These are phyloP conservation scores for Trichoderma semiorbis DNA, from an alignment of 2,329 filamentous ascomycete genomes.

Conservation along the genomic window DNA sequence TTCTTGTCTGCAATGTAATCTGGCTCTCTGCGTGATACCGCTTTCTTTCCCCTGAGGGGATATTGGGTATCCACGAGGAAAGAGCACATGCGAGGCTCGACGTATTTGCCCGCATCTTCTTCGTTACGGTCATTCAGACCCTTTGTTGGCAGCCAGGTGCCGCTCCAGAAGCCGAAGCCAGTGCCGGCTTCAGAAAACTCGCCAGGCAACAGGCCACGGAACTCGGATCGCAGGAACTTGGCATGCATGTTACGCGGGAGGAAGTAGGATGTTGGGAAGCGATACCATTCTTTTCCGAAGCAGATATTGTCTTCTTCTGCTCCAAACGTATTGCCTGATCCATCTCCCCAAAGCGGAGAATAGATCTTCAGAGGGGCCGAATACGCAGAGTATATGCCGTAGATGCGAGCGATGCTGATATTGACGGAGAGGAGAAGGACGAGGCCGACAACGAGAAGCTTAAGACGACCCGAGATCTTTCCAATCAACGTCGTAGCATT, in stretches of 20 bases:
- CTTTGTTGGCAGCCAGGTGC: conserved; percentile 75
- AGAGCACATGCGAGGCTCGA: conserved; percentile 68
- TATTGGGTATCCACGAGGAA: conserved; percentile 89
- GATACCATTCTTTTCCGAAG: conserved; percentile 96
- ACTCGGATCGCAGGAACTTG: conserved; percentile 89
- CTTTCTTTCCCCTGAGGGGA: conserved; percentile 45
- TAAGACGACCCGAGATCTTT: conserved; percentile 71
- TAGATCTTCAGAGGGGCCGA: conserved; percentile 74
- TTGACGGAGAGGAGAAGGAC: conserved; percentile 62
- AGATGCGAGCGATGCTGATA: conserved; percentile 66
- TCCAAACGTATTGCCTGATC: conserved; percentile 46
- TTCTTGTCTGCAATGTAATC: conserved; percentile 70
- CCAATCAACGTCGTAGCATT: conserved; percentile 64
- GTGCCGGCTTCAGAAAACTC: conserved; percentile 75
- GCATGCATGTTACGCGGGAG: conserved; percentile 77
- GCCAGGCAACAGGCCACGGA: conserved; percentile 82
- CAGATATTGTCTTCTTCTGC: conserved; percentile 68
- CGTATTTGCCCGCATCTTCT: conserved; percentile 85
- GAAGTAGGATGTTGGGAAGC: conserved; percentile 91
- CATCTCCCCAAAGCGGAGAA: conserved; percentile 57
- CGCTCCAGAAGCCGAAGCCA: conserved; percentile 70
- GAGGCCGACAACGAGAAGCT: conserved; percentile 59
- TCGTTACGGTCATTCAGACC: conserved; percentile 92
- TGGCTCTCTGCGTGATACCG: conserved; percentile 67
- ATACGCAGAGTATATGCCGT: conserved; percentile 78